Base-by-base conservation (phyloP, 306 rosid genomes). In the Abrus precatorius region DNA sequence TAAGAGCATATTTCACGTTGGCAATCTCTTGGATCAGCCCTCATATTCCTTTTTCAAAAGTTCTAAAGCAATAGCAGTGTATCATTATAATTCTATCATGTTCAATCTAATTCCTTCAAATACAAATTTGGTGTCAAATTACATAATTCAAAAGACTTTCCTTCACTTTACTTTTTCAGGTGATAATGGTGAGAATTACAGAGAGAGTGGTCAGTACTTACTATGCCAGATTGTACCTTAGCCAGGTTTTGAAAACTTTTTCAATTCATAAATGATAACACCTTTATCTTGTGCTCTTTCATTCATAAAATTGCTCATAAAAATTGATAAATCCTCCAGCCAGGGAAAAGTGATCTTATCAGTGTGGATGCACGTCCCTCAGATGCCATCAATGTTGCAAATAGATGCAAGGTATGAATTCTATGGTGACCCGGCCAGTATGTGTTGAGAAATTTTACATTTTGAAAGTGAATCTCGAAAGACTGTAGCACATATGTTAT, bases 341-440 rank as follows among this genome's bases (percentile, higher is more conserved):
- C 92, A 69, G 99, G 97, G 77, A 76, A 82, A 85, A 76, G 79
- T 80, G 93, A 88, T 49, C 77, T 89, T 79, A 56, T 90, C 45
- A 92, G 93, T 73, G 90, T 93, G 78, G 98, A 96, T 86, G 94
- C 90, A 45, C 97, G 99, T 43, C 98, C 99, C 34, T 96, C 99
- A 5, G 99, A 96, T 57, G 99, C 97, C 84, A 89, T 96, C 79
- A 93, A 89, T 84, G 88, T 96, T 64, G 99, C 99, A 84, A 83
- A 88, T 56, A 85, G 91, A 84, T 93, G 97, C 88, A 89, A 96
- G 97, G 98, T 93, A 86, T 83, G 44, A 47, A 72, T 77, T 66
- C 65, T 40, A 32, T 27, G 56, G 30, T 69, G 38, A 32, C 65
- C 60, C 79, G n/a, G 50, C 71, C 32, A 13, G 41, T 53, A 77